Evolutionary conservation across 1,284 basidiomycete genomes (phyloP).

Genomic region (Trichosporon coremiiforme): DNA sequence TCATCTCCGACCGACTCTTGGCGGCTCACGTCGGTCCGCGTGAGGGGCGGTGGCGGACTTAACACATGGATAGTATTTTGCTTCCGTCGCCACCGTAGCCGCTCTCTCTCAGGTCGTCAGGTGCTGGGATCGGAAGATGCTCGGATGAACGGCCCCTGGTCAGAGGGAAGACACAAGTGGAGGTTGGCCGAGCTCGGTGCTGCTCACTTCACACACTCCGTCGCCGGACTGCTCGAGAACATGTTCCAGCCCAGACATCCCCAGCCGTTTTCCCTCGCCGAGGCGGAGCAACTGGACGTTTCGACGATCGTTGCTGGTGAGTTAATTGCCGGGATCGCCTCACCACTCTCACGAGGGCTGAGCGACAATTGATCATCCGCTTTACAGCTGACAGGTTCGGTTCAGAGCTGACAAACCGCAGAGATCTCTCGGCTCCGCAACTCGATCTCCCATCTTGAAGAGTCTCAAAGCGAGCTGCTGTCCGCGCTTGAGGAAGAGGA

Average conservation of each 20-base stretch:
- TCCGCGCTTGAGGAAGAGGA: slow-evolving; percentile 56
- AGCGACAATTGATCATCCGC: neutral
- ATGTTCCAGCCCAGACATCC: slow-evolving; percentile 60
- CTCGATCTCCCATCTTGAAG: slow-evolving; percentile 66
- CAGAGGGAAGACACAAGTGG: neutral
- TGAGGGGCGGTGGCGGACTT: neutral
- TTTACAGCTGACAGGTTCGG: neutral
- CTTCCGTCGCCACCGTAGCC: slow-evolving; percentile 6
- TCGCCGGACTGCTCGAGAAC: neutral
- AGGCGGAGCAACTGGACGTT: slow-evolving; percentile 69
- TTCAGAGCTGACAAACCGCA: slow-evolving; percentile 46
- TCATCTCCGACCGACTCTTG: neutral
- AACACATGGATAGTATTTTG: neutral
- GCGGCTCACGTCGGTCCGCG: neutral
- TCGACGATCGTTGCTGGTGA: slow-evolving; percentile 70
- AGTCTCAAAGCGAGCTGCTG: slow-evolving; percentile 66
- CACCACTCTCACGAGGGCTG: neutral
- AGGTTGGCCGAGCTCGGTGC: neutral
- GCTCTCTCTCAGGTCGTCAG: neutral
- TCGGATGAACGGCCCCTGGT: neutral
- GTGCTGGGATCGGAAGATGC: neutral
- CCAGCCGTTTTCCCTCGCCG: slow-evolving; percentile 72
- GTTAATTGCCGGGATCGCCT: neutral
- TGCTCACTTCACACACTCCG: neutral
- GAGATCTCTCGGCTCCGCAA: slow-evolving; percentile 75